Percentiles rank a stretch among this genome's conserved stretches.
These are phyloP conservation scores for Calonectria hawksworthii DNA, from an alignment of 2,329 filamentous ascomycete genomes.

Conservation along the genomic window DNA sequence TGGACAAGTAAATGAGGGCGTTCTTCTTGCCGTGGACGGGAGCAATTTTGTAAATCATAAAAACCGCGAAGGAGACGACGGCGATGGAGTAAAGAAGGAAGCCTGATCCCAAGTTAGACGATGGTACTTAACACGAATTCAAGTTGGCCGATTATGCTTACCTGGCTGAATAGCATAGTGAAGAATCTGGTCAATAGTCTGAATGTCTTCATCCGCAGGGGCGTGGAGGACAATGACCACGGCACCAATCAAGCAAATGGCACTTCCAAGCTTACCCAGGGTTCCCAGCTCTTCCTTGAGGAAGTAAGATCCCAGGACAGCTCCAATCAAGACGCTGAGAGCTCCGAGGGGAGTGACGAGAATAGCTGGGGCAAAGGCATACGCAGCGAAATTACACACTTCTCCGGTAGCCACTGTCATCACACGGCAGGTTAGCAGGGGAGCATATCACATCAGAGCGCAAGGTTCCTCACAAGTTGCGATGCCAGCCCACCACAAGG, in stretches of 20 bases:
- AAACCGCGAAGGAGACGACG: conserved; percentile 85
- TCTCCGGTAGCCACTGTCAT: conserved; percentile 88
- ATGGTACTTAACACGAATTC: too few relatives aligned
- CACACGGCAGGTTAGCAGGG: conserved; percentile 38
- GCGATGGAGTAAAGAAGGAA: conserved; percentile 89
- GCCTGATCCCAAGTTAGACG: conserved; percentile 64
- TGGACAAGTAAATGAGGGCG: conserved; percentile 95
- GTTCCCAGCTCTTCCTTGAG: conserved; percentile 91
- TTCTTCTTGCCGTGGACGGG: conserved; percentile 94
- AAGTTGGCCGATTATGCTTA: conserved; percentile 54
- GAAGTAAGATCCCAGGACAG: conserved; percentile 95
- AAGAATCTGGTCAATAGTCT: conserved; percentile 92
- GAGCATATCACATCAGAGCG: not conserved
- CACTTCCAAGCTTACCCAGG: conserved; percentile 93
- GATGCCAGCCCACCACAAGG: conserved; percentile 98
- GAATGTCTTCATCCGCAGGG: conserved; percentile 91
- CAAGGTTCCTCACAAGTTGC: conserved; percentile 77
- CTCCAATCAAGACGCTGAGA: conserved; percentile 93
- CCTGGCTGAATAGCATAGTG: conserved; percentile 92
- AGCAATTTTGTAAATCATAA: conserved; percentile 97
- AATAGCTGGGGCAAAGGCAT: conserved; percentile 98
- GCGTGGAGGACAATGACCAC: conserved; percentile 98
- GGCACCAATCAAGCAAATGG: conserved; percentile 94
- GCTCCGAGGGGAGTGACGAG: conserved; percentile 95
- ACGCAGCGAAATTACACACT: conserved; percentile 97